phyloP scores from a whole-genome alignment of 1,284 basidiomycete species.

The Leccinum fallax region DNA sequence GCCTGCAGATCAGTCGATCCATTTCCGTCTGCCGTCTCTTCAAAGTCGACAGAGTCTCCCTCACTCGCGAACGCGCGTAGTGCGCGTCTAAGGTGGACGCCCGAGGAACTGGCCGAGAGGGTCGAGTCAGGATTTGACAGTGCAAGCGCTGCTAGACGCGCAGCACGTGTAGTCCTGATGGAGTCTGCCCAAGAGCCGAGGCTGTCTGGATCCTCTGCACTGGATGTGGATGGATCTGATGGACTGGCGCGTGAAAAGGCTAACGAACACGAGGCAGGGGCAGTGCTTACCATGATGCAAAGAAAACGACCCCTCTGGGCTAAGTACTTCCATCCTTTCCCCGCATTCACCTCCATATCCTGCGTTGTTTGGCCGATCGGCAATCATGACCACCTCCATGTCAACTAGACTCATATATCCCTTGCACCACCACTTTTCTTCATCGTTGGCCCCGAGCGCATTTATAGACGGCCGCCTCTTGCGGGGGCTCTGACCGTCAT shows the following conservation, averaged over 20 bases:
- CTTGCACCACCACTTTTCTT: slow-evolving; percentile 70
- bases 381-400: slow-evolving; percentile 63
- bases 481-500: slow-evolving; percentile 25
- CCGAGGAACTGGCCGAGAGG: slow-evolving; percentile 73
- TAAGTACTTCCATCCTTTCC: slow-evolving; percentile 69
- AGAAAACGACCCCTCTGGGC: slow-evolving; percentile 77
- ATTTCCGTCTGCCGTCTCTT: slow-evolving; percentile 25
- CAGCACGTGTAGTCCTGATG: slow-evolving; percentile 73
- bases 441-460: slow-evolving; percentile 19
- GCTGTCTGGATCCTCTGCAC: slow-evolving; percentile 5
- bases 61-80: slow-evolving; percentile 63
- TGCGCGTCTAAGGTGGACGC: slow-evolving; percentile 68
- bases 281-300: slow-evolving; percentile 60
- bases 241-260: background rate
- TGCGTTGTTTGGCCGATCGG: slow-evolving; percentile 43
- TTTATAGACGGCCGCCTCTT: slow-evolving; percentile 27
- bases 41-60: slow-evolving; percentile 19
- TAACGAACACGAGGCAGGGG: background rate
- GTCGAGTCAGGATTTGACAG: slow-evolving; percentile 77
- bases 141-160: slow-evolving; percentile 67
- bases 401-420: slow-evolving; percentile 73
- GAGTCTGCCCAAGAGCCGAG: slow-evolving; percentile 59
- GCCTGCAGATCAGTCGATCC: slow-evolving; percentile 1
- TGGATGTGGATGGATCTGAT: slow-evolving; percentile 10
- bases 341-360: slow-evolving; percentile 34